phyloP scores from a whole-genome alignment of 73 alveolate genomes.

The Uronychia setigera region DNA sequence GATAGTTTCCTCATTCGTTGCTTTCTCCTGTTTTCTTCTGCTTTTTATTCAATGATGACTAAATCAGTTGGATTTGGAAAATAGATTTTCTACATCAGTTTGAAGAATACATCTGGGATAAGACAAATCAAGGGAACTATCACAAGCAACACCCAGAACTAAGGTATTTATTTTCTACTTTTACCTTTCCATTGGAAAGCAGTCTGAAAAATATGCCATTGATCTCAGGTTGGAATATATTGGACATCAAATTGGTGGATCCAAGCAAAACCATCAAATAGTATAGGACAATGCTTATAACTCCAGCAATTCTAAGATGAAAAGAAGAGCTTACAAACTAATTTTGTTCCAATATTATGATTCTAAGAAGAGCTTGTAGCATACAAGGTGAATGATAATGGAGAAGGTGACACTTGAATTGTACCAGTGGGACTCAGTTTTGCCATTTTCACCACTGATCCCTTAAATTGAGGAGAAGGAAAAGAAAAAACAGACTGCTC shows the following conservation, averaged over 20 bases:
- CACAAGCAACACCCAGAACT: slow-evolving; percentile 29
- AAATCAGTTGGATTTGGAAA: slow-evolving; percentile 13
- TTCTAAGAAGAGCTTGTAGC: slow-evolving; percentile 76
- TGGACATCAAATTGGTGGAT: slow-evolving; percentile 50
- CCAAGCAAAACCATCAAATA: slow-evolving; percentile 56
- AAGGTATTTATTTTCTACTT: background rate
- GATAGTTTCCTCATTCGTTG: background rate
- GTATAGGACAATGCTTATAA: slow-evolving; percentile 7
- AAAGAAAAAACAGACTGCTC: slow-evolving; percentile 64
- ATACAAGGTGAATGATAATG: slow-evolving; percentile 78
- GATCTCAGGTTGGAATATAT: slow-evolving; percentile 61
- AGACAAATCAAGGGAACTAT: slow-evolving; percentile 43
- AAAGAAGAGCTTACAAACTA: slow-evolving; percentile 53
- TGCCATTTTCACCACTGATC: slow-evolving; percentile 68
- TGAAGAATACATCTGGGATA: slow-evolving; percentile 28
- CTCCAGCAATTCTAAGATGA: slow-evolving; percentile 20
- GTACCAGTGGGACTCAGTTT: slow-evolving; percentile 69
- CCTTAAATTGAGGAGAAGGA: slow-evolving; percentile 62
- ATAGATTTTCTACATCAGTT: slow-evolving; percentile 3
- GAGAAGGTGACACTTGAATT: slow-evolving; percentile 80
- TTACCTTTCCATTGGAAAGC: slow-evolving; percentile 26
- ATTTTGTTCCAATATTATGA: slow-evolving; percentile 75
- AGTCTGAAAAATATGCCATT: slow-evolving; percentile 39
- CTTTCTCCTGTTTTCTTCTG: background rate
- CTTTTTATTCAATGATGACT: background rate